These are phyloP conservation scores for Fusarium citri DNA, from an alignment of 2,329 filamentous ascomycete genomes.

Conservation along the genomic window DNA sequence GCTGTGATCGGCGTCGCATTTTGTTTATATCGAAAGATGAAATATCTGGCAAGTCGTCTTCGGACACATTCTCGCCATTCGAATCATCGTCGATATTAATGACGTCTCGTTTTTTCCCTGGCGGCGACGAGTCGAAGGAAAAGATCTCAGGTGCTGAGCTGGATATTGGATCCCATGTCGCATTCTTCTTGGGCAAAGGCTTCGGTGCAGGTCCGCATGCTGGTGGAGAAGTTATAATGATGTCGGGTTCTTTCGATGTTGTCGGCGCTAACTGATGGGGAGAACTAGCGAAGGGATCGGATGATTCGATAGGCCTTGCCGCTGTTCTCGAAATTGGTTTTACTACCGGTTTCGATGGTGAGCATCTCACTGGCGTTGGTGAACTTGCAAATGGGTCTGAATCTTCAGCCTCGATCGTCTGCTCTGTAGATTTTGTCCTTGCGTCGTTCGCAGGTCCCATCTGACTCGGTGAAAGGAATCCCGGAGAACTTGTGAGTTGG, in stretches of 20 bases:
- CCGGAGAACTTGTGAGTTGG: conserved; percentile 54
- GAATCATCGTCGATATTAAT: conserved; percentile 56
- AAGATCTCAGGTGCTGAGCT: conserved; percentile 61
- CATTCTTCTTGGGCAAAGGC: conserved; percentile 11
- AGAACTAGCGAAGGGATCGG: conserved; percentile 38
- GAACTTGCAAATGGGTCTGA: conserved; percentile 54
- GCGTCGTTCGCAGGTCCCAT: background rate
- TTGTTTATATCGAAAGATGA: conserved; percentile 54
- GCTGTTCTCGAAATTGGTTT: conserved; percentile 1
- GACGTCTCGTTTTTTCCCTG: conserved; percentile 33
- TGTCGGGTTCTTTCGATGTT: conserved; percentile 7
- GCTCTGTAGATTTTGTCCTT: background rate
- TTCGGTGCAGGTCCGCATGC: conserved; percentile 4
- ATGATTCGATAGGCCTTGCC: conserved; percentile 27
- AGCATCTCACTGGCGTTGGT: conserved; percentile 29
- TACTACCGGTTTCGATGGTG: background rate
- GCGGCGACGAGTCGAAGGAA: conserved; percentile 36
- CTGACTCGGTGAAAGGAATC: conserved; percentile 8
- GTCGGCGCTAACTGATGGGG: conserved; percentile 1
- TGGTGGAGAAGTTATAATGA: conserved; percentile 13
- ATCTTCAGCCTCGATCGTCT: conserved; percentile 13
- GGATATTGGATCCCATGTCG: conserved; percentile 63
- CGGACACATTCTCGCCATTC: conserved; percentile 48
- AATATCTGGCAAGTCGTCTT: conserved; percentile 64
- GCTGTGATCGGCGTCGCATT: conserved; percentile 35